Evolutionary conservation across 495 filamentous ascomycete genomes (phyloP).

Genomic region (Aspergillus leporis): DNA sequence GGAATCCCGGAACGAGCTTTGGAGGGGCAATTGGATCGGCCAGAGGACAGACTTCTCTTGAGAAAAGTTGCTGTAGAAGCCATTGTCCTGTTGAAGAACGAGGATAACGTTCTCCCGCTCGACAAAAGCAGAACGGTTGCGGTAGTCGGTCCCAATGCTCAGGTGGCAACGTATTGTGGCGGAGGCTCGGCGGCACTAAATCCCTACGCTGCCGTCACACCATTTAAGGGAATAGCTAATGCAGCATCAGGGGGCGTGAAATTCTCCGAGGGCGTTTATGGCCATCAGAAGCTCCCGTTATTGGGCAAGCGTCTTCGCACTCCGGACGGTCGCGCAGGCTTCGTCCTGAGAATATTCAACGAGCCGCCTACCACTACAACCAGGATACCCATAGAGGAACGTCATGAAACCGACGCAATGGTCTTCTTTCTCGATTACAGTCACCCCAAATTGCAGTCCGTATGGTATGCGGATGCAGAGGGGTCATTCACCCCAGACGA

Average conservation of each 20-base stretch:
- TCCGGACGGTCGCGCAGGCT: constrained; percentile 45
- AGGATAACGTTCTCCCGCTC: constrained; percentile 60
- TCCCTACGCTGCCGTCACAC: constrained; percentile 69
- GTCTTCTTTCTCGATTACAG: constrained; percentile 62
- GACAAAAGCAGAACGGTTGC: constrained; percentile 58
- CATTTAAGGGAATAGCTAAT: constrained; percentile 58
- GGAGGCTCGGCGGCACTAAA: constrained; percentile 74
- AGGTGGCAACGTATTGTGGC: constrained; percentile 69
- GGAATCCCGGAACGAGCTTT: constrained; percentile 55
- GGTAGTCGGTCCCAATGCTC: constrained; percentile 78
- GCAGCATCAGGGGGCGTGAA: constrained; percentile 42
- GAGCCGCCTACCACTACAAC: constrained; percentile 43
- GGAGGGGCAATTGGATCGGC: constrained; percentile 59
- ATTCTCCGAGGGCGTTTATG: constrained; percentile 52
- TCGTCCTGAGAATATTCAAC: constrained; percentile 56
- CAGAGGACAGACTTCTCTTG: constrained; percentile 60
- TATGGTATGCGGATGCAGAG: constrained; percentile 59
- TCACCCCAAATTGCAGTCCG: constrained; percentile 47
- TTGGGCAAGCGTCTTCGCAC: constrained; percentile 48
- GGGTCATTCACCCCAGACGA: constrained; percentile 47
- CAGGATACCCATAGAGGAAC: constrained; percentile 47
- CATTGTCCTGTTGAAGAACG: constrained; percentile 75
- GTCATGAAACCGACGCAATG: constrained; percentile 48
- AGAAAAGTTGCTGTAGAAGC: constrained; percentile 63
- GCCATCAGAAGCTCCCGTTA: constrained; percentile 56